Conservation (phyloP, 2,329 filamentous ascomycete genomes). For the Colletotrichum sojae region DNA sequence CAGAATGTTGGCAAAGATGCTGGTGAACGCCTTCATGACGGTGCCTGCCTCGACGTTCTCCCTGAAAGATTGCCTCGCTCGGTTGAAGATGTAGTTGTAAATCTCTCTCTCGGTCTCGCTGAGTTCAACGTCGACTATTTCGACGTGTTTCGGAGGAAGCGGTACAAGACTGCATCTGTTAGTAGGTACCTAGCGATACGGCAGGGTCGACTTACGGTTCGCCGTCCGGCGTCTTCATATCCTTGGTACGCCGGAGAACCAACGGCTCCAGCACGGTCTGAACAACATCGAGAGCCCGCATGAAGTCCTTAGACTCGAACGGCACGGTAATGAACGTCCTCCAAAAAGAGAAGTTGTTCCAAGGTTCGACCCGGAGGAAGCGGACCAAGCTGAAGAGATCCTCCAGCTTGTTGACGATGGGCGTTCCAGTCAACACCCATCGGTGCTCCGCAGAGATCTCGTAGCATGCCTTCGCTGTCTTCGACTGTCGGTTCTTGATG, state of each 20-base stretch:
- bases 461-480: constrained; percentile 95
- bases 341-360: constrained; percentile 99
- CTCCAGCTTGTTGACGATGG: constrained; percentile 95
- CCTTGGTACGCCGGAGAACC: constrained; percentile 95
- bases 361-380: constrained; percentile 94
- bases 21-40: constrained; percentile 94
- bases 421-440: constrained; percentile 95
- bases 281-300: constrained; percentile 94
- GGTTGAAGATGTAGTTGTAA: constrained; percentile 89
- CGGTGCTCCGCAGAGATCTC: constrained; percentile 88
- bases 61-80: constrained; percentile 87
- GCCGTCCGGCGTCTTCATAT: constrained; percentile 96
- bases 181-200: background rate
- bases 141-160: constrained; percentile 83
- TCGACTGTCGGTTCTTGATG: constrained; percentile 91
- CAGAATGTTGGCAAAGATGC: constrained; percentile 96
- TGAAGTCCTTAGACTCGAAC: constrained; percentile 95
- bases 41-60: constrained; percentile 93
- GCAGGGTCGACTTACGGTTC: constrained; percentile 53
- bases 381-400: constrained; percentile 94
- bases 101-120: constrained; percentile 89
- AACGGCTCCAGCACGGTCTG: constrained; percentile 96
- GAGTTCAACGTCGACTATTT: constrained; percentile 90
- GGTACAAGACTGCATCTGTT: constrained; percentile 72
- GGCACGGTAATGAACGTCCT: constrained; percentile 98